Percentiles rank a stretch among this genome's conserved stretches.
These are phyloP conservation scores for Hymenoscyphus scutula DNA, from an alignment of 2,329 filamentous ascomycete genomes.

Conservation along the genomic window DNA sequence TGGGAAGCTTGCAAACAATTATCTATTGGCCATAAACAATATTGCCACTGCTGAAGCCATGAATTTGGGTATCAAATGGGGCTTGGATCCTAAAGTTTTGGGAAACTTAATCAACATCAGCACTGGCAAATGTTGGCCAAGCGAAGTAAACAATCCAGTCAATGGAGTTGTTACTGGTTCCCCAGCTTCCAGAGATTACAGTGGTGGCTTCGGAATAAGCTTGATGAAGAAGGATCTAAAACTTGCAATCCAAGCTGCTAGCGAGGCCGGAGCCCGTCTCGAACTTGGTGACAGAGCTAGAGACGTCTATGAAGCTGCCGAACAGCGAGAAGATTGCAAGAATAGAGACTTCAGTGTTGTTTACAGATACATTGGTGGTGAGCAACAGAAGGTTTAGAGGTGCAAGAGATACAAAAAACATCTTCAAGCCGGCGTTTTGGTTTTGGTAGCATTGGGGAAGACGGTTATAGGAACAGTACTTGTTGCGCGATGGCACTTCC, in stretches of 20 bases:
- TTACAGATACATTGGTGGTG: conserved; percentile 63
- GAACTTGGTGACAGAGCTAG: conserved; percentile 62
- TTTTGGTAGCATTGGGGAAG: not conserved
- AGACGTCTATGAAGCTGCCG: conserved; percentile 66
- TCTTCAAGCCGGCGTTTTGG: not conserved
- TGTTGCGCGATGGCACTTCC: conserved; percentile 46
- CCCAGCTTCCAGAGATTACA: conserved; percentile 73
- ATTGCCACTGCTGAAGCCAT: conserved; percentile 59
- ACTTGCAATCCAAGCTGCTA: conserved; percentile 69
- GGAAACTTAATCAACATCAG: conserved; percentile 88
- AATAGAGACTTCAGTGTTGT: conserved; percentile 80
- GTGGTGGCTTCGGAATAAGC: conserved; percentile 72
- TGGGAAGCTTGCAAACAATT: conserved; percentile 96
- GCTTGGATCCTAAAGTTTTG: conserved; percentile 59
- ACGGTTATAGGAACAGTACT: not conserved
- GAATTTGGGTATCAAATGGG: conserved; percentile 55
- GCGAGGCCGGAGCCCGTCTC: conserved; percentile 63
- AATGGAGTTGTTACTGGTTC: conserved; percentile 75
- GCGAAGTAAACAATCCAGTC: conserved; percentile 93
- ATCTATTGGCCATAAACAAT: conserved; percentile 91
- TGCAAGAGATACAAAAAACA: not conserved
- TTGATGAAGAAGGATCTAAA: conserved; percentile 80
- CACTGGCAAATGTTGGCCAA: conserved; percentile 95
- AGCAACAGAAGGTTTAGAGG: conserved; percentile 6
- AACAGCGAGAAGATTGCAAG: conserved; percentile 57